Evolutionary conservation across 495 filamentous ascomycete species (phyloP).

Genomic region (Pseudoneurospora amorphoporcata): DNA sequence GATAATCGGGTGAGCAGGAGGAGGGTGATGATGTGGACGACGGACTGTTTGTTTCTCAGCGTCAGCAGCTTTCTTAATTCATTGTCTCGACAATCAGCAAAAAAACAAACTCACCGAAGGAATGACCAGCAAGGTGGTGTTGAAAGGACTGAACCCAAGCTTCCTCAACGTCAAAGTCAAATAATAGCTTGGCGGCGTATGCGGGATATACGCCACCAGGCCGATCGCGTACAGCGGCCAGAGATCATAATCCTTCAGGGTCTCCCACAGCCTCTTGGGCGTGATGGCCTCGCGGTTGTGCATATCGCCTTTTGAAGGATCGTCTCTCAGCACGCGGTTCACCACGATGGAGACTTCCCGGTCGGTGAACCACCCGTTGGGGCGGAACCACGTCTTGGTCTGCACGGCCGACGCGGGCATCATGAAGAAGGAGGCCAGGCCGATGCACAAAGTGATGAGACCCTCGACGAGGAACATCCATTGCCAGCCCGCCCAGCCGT

Average conservation of each 20-base stretch:
- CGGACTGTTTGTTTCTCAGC: conserved; percentile 24
- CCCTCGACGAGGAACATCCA: conserved; percentile 51
- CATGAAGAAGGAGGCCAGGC: conserved; percentile 41
- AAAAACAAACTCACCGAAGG: conserved; percentile 33
- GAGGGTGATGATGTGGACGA: conserved; percentile 32
- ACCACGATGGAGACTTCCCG: conserved; percentile 43
- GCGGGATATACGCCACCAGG: conserved; percentile 48
- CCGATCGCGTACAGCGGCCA: conserved; percentile 65
- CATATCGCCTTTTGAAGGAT: conserved; percentile 48
- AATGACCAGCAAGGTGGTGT: conserved; percentile 61
- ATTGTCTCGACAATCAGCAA: conserved; percentile 2
- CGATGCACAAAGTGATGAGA: conserved; percentile 40
- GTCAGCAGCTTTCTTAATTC: conserved; percentile 23
- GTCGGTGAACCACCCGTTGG: conserved; percentile 42
- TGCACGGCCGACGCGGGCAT: conserved; percentile 45
- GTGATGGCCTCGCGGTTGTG: conserved; percentile 53
- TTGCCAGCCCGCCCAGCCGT: conserved; percentile 48
- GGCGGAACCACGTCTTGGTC: conserved; percentile 41
- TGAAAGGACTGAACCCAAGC: conserved; percentile 55
- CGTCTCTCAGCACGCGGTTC: conserved; percentile 39
- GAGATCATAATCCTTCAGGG: conserved; percentile 59
- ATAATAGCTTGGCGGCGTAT: conserved; percentile 45
- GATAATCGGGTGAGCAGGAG: conserved; percentile 45
- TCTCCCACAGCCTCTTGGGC: conserved; percentile 44
- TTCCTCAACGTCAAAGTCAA: conserved; percentile 52